Conservation (phyloP, 768 basidiomycete species). For the Ramaria rubella region DNA sequence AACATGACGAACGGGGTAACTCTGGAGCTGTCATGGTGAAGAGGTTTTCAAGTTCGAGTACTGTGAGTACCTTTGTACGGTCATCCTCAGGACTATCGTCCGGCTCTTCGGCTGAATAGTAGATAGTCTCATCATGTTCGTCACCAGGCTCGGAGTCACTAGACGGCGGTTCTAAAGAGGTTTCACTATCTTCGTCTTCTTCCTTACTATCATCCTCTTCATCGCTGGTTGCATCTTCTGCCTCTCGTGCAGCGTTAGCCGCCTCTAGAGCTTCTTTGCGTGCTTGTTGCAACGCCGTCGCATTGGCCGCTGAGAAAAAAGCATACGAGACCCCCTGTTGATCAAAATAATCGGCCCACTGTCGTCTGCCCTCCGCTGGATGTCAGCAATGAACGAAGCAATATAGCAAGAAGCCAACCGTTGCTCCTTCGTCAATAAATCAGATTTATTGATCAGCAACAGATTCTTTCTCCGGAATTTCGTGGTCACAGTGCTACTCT, state of each 20-base stretch:
- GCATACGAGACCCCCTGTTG: slow-evolving; percentile 67
- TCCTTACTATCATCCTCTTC: slow-evolving; percentile 16
- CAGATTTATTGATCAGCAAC: slow-evolving; percentile 92
- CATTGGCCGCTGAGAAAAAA: slow-evolving; percentile 91
- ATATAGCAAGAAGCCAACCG: slow-evolving; percentile 42
- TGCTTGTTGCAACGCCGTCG: slow-evolving; percentile 74
- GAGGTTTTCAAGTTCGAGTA: slow-evolving; percentile 80
- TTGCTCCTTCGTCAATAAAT: slow-evolving; percentile 81
- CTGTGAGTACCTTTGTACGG: slow-evolving; percentile 73
- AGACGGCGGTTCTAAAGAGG: slow-evolving; percentile 22
- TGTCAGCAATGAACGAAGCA: not conserved
- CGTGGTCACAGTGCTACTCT: slow-evolving; percentile 67
- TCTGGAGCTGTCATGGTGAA: slow-evolving; percentile 69
- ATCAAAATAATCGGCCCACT: slow-evolving; percentile 94
- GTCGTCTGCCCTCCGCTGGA: slow-evolving; percentile 38
- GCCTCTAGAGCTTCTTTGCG: slow-evolving; percentile 32
- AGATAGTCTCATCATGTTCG: slow-evolving; percentile 35
- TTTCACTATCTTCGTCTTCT: slow-evolving; percentile 24
- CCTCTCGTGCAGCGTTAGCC: not conserved
- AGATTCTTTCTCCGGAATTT: slow-evolving; percentile 55
- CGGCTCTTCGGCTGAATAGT: slow-evolving; percentile 47
- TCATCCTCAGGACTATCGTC: slow-evolving; percentile 46
- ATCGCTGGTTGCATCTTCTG: slow-evolving; percentile 22
- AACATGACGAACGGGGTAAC: slow-evolving; percentile 45
- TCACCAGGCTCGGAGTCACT: slow-evolving; percentile 28